Base-by-base conservation (phyloP, 441 rosid genomes). In the Syzygium malaccense region DNA sequence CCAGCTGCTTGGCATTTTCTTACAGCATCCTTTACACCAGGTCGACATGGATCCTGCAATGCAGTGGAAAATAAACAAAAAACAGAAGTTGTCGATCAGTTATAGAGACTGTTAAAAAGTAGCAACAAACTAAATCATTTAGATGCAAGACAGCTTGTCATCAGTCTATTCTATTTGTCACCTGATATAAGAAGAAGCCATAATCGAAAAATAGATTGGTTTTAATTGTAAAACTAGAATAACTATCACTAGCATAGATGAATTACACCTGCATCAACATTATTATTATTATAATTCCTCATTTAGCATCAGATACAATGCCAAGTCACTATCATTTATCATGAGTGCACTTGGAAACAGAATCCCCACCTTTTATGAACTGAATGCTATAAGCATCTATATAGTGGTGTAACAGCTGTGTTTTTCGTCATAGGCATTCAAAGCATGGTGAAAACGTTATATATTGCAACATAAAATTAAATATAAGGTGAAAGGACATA, bases 31-130 rank as follows among this genome's bases (percentile, higher is more conserved):
- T 91, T 94, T 79, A 96, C 99, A 87, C 95, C 93, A 33, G 96
- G 96, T 55, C 99, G 98, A 87, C 99, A 98, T 56, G 99, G 99
- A 91, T 98, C 99, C 99, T 98, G 93, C 93, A 93, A 68, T 71
- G 62, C 88, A 71, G 37, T 14, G 75, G 37, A 64, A 64, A 64
- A 33, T 55, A 23, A 57, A 25, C n/a, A 33, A 53, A 85, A 51
- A 37, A 32, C 19, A 49, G 25, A 84, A 26, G 7, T 51, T 84
- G 28, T 28, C 2, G 3, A 28, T 49, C 86, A 49, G 86, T 28
- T 26, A 49, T 7, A 18, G 54, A 84, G 75, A 55, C 32, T 26
- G 55, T 55, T 20, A 17, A n/a, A 45, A 48, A 48, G 26, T 84
- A n/a, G 56, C 9, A 84, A 55, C 32, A 28, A 84, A 60, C 5